Conservation (phyloP, 768 basidiomycete genomes). For the Trametes cinnabarina region DNA sequence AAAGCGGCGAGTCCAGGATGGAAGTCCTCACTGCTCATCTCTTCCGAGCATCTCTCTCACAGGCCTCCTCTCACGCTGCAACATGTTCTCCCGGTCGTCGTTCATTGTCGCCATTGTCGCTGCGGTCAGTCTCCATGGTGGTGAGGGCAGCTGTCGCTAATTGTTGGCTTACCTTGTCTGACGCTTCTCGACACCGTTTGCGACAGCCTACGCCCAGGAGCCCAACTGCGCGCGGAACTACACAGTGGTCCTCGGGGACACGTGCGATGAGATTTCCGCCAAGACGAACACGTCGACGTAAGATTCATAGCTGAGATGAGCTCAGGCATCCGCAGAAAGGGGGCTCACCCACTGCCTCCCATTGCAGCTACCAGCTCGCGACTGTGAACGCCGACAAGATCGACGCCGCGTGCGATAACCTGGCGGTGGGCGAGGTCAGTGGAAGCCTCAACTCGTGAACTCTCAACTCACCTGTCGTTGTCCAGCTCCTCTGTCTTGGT, state of each 20-base stretch:
- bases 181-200: too few relatives aligned
- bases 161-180: too few relatives aligned
- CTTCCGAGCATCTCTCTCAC: neutral
- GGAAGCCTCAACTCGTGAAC: too few relatives aligned
- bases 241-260: conserved; percentile 50
- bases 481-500: conserved; percentile 55
- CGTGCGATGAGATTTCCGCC: conserved; percentile 54
- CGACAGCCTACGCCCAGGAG: conserved; percentile 12
- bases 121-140: neutral
- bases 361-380: conserved; percentile 56
- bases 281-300: conserved; percentile 46
- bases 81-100: conserved; percentile 3
- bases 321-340: too few relatives aligned
- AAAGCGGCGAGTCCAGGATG: neutral
- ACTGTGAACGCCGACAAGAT: conserved; percentile 47
- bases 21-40: conserved; percentile 1
- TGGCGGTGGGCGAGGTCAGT: conserved; percentile 48
- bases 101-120: neutral
- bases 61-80: neutral
- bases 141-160: too few relatives aligned
- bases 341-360: neutral
- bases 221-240: conserved; percentile 49
- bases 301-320: too few relatives aligned
- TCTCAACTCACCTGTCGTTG: too few relatives aligned
- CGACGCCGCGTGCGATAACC: conserved; percentile 54